Percentiles rank a stretch among this genome's conserved stretches.
Conservation (phyloP, 2,329 filamentous ascomycete genomes). For the Aspergillus ustus region DNA sequence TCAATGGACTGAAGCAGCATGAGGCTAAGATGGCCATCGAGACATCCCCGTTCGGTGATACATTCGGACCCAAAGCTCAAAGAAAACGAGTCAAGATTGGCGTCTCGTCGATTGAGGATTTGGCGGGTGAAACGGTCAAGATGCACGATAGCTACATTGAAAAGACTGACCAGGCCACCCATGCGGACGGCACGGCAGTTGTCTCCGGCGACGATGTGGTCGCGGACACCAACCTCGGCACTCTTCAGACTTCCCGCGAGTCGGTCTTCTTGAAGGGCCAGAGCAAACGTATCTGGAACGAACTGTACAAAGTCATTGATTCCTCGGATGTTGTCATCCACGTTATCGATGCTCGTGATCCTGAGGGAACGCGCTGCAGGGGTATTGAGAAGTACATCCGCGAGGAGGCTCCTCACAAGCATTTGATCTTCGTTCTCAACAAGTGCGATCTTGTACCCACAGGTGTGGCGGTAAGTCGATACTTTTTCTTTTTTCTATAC, state of each 20-base stretch:
- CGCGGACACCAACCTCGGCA: slow-evolving; percentile 49
- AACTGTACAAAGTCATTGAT: slow-evolving; percentile 93
- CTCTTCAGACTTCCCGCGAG: slow-evolving; percentile 67
- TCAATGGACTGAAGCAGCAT: slow-evolving; percentile 89
- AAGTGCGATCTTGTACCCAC: slow-evolving; percentile 94
- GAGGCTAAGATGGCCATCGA: slow-evolving; percentile 93
- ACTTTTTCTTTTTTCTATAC: slow-evolving; percentile 15
- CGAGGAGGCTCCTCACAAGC: slow-evolving; percentile 94
- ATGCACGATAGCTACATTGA: slow-evolving; percentile 83
- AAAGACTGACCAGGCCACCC: slow-evolving; percentile 74
- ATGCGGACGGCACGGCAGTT: slow-evolving; percentile 73
- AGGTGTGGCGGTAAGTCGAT: slow-evolving; percentile 83
- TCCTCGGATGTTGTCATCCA: slow-evolving; percentile 97
- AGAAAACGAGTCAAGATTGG: slow-evolving; percentile 89
- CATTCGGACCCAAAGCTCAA: slow-evolving; percentile 92
- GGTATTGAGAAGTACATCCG: slow-evolving; percentile 92
- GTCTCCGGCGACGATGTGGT: slow-evolving; percentile 57
- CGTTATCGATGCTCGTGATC: slow-evolving; percentile 86
- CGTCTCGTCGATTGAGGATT: slow-evolving; percentile 78
- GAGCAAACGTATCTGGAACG: slow-evolving; percentile 96
- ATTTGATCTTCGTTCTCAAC: slow-evolving; percentile 86
- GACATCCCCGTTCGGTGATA: slow-evolving; percentile 80
- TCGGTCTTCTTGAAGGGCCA: slow-evolving; percentile 94
- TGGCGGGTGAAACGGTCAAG: slow-evolving; percentile 78
- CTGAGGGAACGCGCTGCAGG: slow-evolving; percentile 84